These are phyloP conservation scores for Blechomonas ayalai DNA, from an alignment of 208 protist genomes.

Conservation along the genomic window DNA sequence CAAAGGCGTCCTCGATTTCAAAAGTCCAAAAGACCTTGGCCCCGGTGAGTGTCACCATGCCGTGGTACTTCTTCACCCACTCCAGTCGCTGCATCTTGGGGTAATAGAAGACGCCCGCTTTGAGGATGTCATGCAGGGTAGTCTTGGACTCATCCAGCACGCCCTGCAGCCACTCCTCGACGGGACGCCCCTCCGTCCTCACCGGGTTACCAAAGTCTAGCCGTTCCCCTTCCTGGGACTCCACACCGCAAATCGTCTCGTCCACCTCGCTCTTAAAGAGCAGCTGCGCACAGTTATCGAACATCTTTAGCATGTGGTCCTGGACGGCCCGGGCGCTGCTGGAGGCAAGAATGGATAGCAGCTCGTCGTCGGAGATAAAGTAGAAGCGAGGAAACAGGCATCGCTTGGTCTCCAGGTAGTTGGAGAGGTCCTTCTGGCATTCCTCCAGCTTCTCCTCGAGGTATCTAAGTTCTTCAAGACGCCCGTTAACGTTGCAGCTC, in stretches of 20 bases:
- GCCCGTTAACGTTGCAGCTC: constrained; percentile 86
- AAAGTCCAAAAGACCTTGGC: constrained; percentile 99
- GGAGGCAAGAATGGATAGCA: constrained; percentile 96
- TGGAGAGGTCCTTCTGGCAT: constrained; percentile 97
- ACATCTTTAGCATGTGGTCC: constrained; percentile 99
- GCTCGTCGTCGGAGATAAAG: constrained; percentile 99
- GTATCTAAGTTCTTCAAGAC: constrained; percentile 90
- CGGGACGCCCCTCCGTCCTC: constrained; percentile 80
- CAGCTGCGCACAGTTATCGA: constrained; percentile 95
- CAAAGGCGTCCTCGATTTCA: constrained; percentile 96
- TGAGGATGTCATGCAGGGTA: constrained; percentile 93
- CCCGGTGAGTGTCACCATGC: constrained; percentile 94
- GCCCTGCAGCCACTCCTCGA: constrained; percentile 97
- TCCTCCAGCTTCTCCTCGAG: constrained; percentile 94
- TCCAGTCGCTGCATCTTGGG: constrained; percentile 88
- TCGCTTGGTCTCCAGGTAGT: constrained; percentile 98
- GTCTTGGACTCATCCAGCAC: constrained; percentile 94
- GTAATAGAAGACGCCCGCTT: constrained; percentile 97
- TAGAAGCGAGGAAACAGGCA: constrained; percentile 98
- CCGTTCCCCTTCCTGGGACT: constrained; percentile 95
- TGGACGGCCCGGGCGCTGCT: constrained; percentile 93
- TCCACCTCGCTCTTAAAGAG: constrained; percentile 91
- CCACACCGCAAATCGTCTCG: constrained; percentile 92
- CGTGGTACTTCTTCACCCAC: constrained; percentile 95
- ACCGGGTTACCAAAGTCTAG: constrained; percentile 90